phyloP scores from a whole-genome alignment of 306 rosid species.

The Cucurbita pepo region DNA sequence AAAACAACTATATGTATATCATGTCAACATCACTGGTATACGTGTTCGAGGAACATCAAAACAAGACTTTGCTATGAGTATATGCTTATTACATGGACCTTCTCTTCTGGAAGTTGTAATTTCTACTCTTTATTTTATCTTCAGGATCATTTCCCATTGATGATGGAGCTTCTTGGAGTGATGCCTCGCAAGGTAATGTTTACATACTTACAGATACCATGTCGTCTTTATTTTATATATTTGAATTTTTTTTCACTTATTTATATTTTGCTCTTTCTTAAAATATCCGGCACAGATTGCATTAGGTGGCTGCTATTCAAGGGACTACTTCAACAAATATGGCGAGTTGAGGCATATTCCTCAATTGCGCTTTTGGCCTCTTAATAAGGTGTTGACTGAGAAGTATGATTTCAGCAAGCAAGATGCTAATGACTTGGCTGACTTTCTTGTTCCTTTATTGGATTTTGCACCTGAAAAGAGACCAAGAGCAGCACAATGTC shows the following conservation, averaged over 20 bases:
- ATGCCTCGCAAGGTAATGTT: no score
- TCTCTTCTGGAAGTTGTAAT: not conserved
- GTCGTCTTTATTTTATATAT: no score
- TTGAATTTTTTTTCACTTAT: no score
- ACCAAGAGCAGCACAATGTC: constrained; percentile 61
- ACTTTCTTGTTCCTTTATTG: constrained; percentile 53
- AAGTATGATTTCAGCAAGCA: constrained; percentile 57
- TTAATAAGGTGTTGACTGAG: constrained; percentile 58
- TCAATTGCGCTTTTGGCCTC: constrained; percentile 67
- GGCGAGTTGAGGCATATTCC: constrained; percentile 72
- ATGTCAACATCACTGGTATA: not conserved
- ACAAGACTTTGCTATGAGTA: not conserved
- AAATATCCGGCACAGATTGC: constrained; percentile 47
- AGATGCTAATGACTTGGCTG: constrained; percentile 51
- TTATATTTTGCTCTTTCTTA: no score
- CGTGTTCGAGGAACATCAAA: not conserved
- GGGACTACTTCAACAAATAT: constrained; percentile 61
- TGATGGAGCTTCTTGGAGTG: constrained; percentile 93
- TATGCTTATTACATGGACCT: not conserved
- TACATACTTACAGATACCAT: no score
- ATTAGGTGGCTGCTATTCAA: constrained; percentile 67
- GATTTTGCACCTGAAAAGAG: constrained; percentile 77
- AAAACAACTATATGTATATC: not conserved
- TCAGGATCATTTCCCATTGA: constrained; percentile 77
- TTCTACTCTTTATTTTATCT: not conserved